Conservation (phyloP, 441 rosid species). For the Macaranga tanarius region DNA sequence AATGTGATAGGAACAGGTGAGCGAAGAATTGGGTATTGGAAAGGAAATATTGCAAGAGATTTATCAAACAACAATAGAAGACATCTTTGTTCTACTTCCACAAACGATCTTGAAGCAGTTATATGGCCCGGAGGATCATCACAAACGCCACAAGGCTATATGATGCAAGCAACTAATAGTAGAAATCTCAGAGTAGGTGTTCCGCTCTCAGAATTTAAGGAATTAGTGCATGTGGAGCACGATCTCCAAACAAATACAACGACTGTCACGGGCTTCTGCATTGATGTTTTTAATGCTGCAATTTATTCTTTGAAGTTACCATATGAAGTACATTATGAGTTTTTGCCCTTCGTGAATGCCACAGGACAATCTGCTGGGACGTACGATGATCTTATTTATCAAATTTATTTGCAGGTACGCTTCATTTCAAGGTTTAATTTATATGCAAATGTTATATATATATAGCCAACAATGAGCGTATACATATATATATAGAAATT, state of each 20-base stretch:
- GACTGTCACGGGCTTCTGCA: conserved; percentile 1
- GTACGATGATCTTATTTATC: conserved; percentile 8
- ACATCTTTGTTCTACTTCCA: not conserved
- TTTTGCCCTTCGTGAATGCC: not conserved
- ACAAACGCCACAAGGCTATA: no score
- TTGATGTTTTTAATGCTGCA: conserved; percentile 8
- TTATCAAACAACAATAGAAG: no score
- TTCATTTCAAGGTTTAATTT: no score
- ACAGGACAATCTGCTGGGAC: not conserved
- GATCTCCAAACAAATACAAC: conserved; percentile 6
- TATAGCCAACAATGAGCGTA: no score
- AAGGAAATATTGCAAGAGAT: not conserved
- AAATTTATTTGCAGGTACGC: not conserved
- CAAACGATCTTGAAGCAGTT: not conserved
- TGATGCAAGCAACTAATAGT: not conserved
- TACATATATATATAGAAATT: no score
- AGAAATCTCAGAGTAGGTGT: conserved; percentile 8
- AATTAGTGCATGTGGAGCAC: not conserved
- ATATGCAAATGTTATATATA: no score
- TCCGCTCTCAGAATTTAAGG: not conserved
- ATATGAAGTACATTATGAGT: conserved; percentile 4
- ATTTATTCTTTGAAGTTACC: not conserved
- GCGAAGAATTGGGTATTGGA: not conserved
- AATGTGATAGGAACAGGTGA: not conserved
- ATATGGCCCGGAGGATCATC: no score